A percentile compares a stretch with the other conserved stretches of the same genome.
phyloP scores from a whole-genome alignment of 345 rosid species.

The Mangifera indica region DNA sequence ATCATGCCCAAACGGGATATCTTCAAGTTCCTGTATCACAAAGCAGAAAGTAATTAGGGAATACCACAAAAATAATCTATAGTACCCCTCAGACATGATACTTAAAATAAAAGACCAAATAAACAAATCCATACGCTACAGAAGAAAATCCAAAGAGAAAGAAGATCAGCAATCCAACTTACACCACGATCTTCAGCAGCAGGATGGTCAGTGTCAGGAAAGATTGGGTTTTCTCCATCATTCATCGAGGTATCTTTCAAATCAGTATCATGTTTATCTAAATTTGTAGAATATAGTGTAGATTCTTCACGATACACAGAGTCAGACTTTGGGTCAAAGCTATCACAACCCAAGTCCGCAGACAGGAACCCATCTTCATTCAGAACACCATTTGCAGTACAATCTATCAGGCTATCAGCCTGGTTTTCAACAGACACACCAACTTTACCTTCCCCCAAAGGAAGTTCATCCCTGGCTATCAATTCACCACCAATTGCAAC shows the following conservation, averaged over 20 bases:
- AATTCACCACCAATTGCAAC: constrained; percentile 35
- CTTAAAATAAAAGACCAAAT: neutral
- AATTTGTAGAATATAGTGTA: constrained; percentile 21
- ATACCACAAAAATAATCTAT: neutral
- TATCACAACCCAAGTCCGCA: constrained; percentile 37
- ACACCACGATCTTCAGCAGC: constrained; percentile 40
- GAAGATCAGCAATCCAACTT: constrained; percentile 25
- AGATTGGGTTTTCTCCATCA: constrained; percentile 26
- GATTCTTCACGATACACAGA: constrained; percentile 35
- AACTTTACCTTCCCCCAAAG: constrained; percentile 41
- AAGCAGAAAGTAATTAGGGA: constrained; percentile 17
- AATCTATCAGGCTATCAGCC: constrained; percentile 31
- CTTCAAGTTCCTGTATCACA: constrained; percentile 66
- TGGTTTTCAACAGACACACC: constrained; percentile 30
- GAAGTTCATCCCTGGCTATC: constrained; percentile 31
- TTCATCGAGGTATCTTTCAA: constrained; percentile 20
- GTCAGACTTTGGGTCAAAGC: constrained; percentile 25
- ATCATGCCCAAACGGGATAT: constrained; percentile 52
- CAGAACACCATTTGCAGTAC: constrained; percentile 23
- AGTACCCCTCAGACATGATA: neutral
- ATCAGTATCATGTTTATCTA: constrained; percentile 29
- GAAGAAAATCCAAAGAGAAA: constrained; percentile 8
- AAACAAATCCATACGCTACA: constrained; percentile 9
- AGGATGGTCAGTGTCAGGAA: constrained; percentile 36
- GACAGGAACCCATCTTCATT: constrained; percentile 32